Evolutionary conservation across 192 early-diverging fungal species (phyloP).

Genomic region (Coemansia guatemalensis): DNA sequence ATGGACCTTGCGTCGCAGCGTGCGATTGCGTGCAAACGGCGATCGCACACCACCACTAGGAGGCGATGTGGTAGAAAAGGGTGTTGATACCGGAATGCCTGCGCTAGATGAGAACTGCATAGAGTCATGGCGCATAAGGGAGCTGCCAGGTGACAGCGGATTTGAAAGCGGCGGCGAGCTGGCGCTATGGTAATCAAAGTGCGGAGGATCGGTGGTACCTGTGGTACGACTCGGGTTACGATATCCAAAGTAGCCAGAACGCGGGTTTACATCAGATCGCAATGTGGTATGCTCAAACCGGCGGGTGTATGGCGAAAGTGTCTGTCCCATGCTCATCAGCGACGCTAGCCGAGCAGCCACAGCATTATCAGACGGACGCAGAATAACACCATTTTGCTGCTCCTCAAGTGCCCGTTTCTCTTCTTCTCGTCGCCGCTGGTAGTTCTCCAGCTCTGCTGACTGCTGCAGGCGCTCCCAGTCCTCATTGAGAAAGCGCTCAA

Average conservation of each 20-base stretch:
- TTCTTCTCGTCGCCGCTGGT: constrained; percentile 14
- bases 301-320: constrained; percentile 83
- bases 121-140: constrained; percentile 5
- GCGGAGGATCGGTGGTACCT: neutral
- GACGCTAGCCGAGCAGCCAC: constrained; percentile 87
- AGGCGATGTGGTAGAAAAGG: constrained; percentile 32
- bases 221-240: constrained; percentile 3
- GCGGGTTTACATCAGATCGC: constrained; percentile 56
- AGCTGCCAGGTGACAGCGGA: constrained; percentile 21
- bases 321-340: constrained; percentile 81
- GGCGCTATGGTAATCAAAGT: neutral
- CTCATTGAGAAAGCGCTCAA: constrained; percentile 42
- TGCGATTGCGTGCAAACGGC: constrained; percentile 47
- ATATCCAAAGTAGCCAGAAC: constrained; percentile 12
- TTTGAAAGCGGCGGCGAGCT: constrained; percentile 24
- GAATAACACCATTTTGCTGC: constrained; percentile 52
- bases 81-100: constrained; percentile 7
- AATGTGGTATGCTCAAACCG: constrained; percentile 79
- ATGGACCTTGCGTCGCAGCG: constrained; percentile 46
- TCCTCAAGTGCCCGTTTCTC: constrained; percentile 18
- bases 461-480: constrained; percentile 52
- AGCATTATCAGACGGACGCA: constrained; percentile 74
- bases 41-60: constrained; percentile 39
- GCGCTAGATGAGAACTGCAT: constrained; percentile 26
- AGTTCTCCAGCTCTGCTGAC: constrained; percentile 23